Evolutionary conservation across 2,329 filamentous ascomycete species (phyloP).

Genomic region (Remersonia thermophila): DNA sequence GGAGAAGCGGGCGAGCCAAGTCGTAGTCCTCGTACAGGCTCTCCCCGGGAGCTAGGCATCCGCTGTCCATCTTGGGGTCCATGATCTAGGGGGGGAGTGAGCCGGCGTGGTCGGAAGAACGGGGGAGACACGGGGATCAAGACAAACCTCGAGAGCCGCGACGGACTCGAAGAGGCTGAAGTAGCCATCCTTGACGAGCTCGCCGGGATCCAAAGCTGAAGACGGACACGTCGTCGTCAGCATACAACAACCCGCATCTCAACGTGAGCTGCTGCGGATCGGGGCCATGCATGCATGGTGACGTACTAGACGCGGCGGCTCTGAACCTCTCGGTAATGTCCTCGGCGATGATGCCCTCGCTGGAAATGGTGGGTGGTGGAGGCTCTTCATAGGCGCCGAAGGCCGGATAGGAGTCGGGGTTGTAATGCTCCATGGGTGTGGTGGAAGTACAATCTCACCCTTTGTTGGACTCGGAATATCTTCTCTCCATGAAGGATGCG

Average conservation of each 20-base stretch:
- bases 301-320: constrained; percentile 38
- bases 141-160: constrained; percentile 59
- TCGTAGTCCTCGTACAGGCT: constrained; percentile 78
- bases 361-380: constrained; percentile 27
- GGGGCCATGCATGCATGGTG: too few species aligned
- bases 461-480: too few species aligned
- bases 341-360: constrained; percentile 39
- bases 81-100: constrained; percentile 56
- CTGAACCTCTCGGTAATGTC: constrained; percentile 48
- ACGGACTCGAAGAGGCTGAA: constrained; percentile 95
- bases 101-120: constrained; percentile 1
- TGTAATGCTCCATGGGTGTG: not conserved
- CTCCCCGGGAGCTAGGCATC: constrained; percentile 65
- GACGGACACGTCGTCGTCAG: constrained; percentile 15
- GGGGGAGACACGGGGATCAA: not conserved
- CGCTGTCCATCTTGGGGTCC: constrained; percentile 98
- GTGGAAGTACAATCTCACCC: too few species aligned
- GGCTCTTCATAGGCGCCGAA: constrained; percentile 16
- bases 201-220: constrained; percentile 61
- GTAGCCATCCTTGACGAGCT: constrained; percentile 83
- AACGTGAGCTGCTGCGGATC: not conserved
- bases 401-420: constrained; percentile 1
- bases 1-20: constrained; percentile 51
- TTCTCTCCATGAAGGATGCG: too few species aligned
- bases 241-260: too few species aligned